Base-by-base conservation (phyloP, 768 basidiomycete genomes). In the Serendipita vermifera region DNA sequence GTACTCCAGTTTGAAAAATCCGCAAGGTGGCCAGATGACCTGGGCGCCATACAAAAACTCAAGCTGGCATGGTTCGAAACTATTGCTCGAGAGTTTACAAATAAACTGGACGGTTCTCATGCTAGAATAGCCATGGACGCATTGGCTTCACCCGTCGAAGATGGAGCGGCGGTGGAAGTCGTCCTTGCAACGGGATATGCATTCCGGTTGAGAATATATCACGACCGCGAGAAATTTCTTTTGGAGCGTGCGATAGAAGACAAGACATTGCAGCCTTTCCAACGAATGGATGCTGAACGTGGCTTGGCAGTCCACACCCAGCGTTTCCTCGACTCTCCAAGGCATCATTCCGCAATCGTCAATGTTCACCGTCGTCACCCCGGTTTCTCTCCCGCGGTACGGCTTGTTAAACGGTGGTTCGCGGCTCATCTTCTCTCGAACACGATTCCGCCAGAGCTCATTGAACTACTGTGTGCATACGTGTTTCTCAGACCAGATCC, bases 371-470 rank as follows among this genome's bases (percentile, higher is more conserved):
- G 97, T 67, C 81, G 79, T 43, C 84, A 80, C 63, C 67, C 79
- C 0, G 86, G 91, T 9, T 96, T 82, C 67, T 76, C 89, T 2
- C 81, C 85, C 6, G 91, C 93, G 0, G 85, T 88, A 14, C 77
- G 96, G 35, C 75, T 98, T 14, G 78, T 87, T 53, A 94, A 97
- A 71, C 78, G 94, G 38, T 99, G 96, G 96, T 72, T 98, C 55
- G 81, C 87, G 0, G 73, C 85, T 5, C 96, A 99, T 65, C 75
- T 96, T 57, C 76, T 98, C 32, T 74, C 77, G 3, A 69, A 74
- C 0, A 85, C 89, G 61, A 72, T 97, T 55, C 75, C 77, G 4
- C 77, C 81, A 58, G 90, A 97, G 66, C 82, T 79, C 0, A 77
- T 88, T 33, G 96, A 99, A 67, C 71, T 98, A 15, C 67, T 99